Base-by-base conservation (phyloP, 2,329 filamentous ascomycete genomes). In the Penicillium vulpinum region DNA sequence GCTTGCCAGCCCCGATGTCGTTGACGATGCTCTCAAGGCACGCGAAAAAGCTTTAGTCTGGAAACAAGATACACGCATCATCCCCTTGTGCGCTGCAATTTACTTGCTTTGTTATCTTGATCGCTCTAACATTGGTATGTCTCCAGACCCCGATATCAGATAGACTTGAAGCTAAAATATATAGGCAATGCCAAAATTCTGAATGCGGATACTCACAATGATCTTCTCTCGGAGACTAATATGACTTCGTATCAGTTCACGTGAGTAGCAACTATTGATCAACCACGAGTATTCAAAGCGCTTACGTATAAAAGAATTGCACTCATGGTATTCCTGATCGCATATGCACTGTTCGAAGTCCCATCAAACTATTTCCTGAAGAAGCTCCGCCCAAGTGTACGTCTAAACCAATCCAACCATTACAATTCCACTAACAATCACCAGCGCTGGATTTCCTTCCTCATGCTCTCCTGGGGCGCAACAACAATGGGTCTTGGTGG, bases 71-170 rank as follows among this genome's bases (percentile, higher is more conserved):
- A 57, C 83, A 18, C 80, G 83, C 53, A 87, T 89, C 55, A 75
- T 89, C 15, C 86, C 87, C 1, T 73, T 89, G 15, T 83, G 80
- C n/a, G 83, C 84, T 7, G 75, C 72, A 51, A 87, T 89, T 49
- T 90, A 88, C 70, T 78, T 89, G 44, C 79, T 89, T 22, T 87
- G 84, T 72, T 89, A 87, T 68, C 80, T 89, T 24, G 87, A 89
- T 71, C 79, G 85, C 41, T 82, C 84, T 54, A 90, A 89, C 70
- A 89, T 90, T 56, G 86, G 85, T 78, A 56, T 45, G 64, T 59
- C 15, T 10, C 9, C 16, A 7, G 10, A 0, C 10, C 15, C 7
- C 22, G 1, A 4, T 13, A 6, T 28, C 5, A 10, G n/a, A 29
- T 10, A 9, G 7, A n/a, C n/a, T 36, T 6, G 33, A 24, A 54